Percentiles rank a stretch among this genome's conserved stretches.
phyloP scores from a whole-genome alignment of 768 basidiomycete genomes.

The Lepiota brunneoincarnata region DNA sequence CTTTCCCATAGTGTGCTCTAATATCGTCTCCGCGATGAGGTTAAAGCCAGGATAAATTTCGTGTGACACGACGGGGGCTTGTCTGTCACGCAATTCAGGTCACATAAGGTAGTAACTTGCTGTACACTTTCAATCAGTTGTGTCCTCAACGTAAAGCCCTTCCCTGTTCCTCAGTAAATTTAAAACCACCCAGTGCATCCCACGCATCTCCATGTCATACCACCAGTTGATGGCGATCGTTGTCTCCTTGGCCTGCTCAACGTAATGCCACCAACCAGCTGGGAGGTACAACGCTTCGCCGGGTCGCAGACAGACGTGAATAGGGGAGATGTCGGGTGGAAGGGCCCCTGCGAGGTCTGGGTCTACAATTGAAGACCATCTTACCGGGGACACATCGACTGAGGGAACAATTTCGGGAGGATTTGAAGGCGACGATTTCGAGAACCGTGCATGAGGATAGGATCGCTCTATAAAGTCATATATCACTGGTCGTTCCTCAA shows the following conservation, averaged over 20 bases:
- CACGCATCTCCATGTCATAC: slow-evolving; percentile 79
- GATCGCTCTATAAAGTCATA: slow-evolving; percentile 39
- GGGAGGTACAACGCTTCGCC: slow-evolving; percentile 89
- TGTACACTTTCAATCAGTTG: slow-evolving; percentile 19
- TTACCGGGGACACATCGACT: slow-evolving; percentile 40
- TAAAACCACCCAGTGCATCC: slow-evolving; percentile 68
- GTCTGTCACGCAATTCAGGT: slow-evolving; percentile 7
- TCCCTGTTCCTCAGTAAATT: slow-evolving; percentile 51
- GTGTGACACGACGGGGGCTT: slow-evolving; percentile 17
- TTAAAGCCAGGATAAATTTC: slow-evolving; percentile 6
- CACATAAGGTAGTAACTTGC: background rate
- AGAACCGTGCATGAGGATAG: slow-evolving; percentile 69
- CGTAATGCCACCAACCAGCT: slow-evolving; percentile 94
- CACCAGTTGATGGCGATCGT: slow-evolving; percentile 85
- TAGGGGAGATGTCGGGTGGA: slow-evolving; percentile 55
- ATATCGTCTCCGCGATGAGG: background rate
- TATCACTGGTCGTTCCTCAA: slow-evolving; percentile 8
- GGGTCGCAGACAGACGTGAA: slow-evolving; percentile 59
- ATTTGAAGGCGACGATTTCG: slow-evolving; percentile 35
- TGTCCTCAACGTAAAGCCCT: slow-evolving; percentile 25
- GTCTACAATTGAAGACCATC: slow-evolving; percentile 79
- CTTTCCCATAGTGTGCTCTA: slow-evolving; percentile 48
- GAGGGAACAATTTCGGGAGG: slow-evolving; percentile 31
- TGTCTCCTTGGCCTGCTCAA: slow-evolving; percentile 61
- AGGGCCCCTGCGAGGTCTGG: slow-evolving; percentile 48